A percentile compares a stretch with the other conserved stretches of the same genome.
Evolutionary conservation across 768 basidiomycete genomes (phyloP).

Genomic region (Termitomyces heimii): DNA sequence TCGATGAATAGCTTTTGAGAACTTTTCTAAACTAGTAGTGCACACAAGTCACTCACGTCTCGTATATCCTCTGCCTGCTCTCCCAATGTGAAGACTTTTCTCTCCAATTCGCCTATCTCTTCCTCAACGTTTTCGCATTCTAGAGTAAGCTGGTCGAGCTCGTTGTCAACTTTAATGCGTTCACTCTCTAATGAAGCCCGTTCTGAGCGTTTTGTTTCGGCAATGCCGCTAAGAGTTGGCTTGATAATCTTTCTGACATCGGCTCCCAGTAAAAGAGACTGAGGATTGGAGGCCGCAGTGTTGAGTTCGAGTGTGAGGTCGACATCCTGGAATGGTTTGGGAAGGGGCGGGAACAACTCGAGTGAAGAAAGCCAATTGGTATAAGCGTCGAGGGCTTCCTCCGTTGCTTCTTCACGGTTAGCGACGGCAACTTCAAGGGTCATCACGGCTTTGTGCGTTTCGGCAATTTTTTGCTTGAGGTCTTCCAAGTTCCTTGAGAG

Average conservation of each 20-base stretch:
- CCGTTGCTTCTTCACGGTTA: slow-evolving; percentile 73
- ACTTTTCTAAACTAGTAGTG: background rate
- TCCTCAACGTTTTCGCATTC: slow-evolving; percentile 81
- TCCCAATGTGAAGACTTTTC: slow-evolving; percentile 61
- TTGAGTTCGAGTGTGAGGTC: slow-evolving; percentile 82
- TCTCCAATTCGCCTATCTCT: slow-evolving; percentile 68
- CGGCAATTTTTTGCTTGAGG: slow-evolving; percentile 67
- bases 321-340: slow-evolving; percentile 62
- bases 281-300: slow-evolving; percentile 64
- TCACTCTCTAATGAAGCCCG: slow-evolving; percentile 70
- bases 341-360: slow-evolving; percentile 71
- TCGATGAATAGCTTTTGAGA: background rate
- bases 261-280: slow-evolving; percentile 59
- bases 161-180: slow-evolving; percentile 75
- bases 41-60: slow-evolving; percentile 46
- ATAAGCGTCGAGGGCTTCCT: slow-evolving; percentile 79
- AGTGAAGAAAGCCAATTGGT: slow-evolving; percentile 67
- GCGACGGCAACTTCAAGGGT: slow-evolving; percentile 80
- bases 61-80: slow-evolving; percentile 79
- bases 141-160: slow-evolving; percentile 68
- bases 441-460: slow-evolving; percentile 68
- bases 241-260: slow-evolving; percentile 71
- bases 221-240: slow-evolving; percentile 67
- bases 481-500: slow-evolving; percentile 70
- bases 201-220: slow-evolving; percentile 67